Percentiles rank a stretch among this genome's conserved stretches.
Evolutionary conservation across 2,329 filamentous ascomycete genomes (phyloP).

Genomic region (Fusarium cyanostomum): DNA sequence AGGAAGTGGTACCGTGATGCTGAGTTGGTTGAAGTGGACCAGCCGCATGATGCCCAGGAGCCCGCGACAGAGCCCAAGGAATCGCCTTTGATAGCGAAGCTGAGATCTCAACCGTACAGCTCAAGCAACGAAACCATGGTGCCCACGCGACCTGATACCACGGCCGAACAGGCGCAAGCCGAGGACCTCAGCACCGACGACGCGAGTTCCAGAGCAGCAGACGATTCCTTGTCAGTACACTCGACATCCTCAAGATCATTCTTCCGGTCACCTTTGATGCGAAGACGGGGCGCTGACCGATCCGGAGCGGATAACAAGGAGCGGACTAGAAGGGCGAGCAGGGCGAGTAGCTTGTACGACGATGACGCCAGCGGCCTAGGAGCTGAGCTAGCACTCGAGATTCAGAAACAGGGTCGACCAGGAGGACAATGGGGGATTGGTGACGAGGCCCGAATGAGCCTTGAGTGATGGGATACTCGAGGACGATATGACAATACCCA

Average conservation of each 20-base stretch:
- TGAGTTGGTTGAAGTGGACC: constrained; percentile 82
- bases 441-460: constrained; percentile 84
- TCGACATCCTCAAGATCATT: constrained; percentile 60
- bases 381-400: constrained; percentile 59
- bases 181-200: constrained; percentile 42
- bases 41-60: constrained; percentile 47
- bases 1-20: constrained; percentile 97
- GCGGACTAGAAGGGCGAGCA: constrained; percentile 53
- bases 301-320: constrained; percentile 49
- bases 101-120: constrained; percentile 47
- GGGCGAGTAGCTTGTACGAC: constrained; percentile 55
- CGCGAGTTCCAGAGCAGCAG: constrained; percentile 45
- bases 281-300: constrained; percentile 53
- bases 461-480: constrained; percentile 60
- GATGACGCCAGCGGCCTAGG: constrained; percentile 54
- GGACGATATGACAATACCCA: constrained; percentile 15
- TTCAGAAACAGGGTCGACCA: constrained; percentile 63
- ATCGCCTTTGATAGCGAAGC: constrained; percentile 34
- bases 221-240: constrained; percentile 57
- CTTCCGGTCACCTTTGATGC: constrained; percentile 53
- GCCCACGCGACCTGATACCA: constrained; percentile 40
- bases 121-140: constrained; percentile 52
- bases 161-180: constrained; percentile 36
- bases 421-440: constrained; percentile 79
- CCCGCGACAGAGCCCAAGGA: constrained; percentile 48